Base-by-base conservation (phyloP, 2,329 filamentous ascomycete species). In the Pseudogymnoascus sp. region DNA sequence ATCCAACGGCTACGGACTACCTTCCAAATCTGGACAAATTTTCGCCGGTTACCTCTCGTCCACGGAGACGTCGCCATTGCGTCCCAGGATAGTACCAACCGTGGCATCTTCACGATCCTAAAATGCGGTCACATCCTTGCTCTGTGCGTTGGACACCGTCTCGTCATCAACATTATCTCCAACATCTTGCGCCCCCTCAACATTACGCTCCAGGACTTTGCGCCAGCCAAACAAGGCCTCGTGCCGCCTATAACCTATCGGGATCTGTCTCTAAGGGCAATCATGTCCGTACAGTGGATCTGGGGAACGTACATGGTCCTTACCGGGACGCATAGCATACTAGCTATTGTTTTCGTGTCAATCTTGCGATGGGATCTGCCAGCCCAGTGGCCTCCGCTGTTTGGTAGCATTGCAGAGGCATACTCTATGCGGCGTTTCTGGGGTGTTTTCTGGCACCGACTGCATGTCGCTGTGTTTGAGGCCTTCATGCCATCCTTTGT, bases 371-470 rank as follows among this genome's bases (percentile, higher is more conserved):
- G 37, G 37, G 64, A 65, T 29, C 16, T 3, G 4, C 57, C 62
- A 21, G 21, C 37, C 12, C 57, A 64, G 14, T 64, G 64, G 64
- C 64, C 62, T 4, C 36, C 62, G 12, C 57, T 65, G 1, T 65
- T 61, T n/a, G 64, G 64, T n/a, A 31, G 29, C 26, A 62, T 65
- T 18, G 39, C 21, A 16, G 57, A 64, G 12, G 64, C 62, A 2
- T 64, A 61, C 11, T 61, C 61, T 11, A 39, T 65, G n/a, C 57
- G 64, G 23, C 21, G 45, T 34, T 63, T 64, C 18, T 65, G 64
- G 64, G 62, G 57, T 2, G 59, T 60, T 16, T 64, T 62, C 54
- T 65, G 64, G 64, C 64, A 65, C 26, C 36, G 47, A 1, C 62
- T 65, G 37, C 37, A 39, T 39, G 7, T 39, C 37, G 37, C 37